Evolutionary conservation across 2,329 filamentous ascomycete species (phyloP), one percentile per base, ranked within the genome.

Genomic region (Epichloe brachyelytri): DNA sequence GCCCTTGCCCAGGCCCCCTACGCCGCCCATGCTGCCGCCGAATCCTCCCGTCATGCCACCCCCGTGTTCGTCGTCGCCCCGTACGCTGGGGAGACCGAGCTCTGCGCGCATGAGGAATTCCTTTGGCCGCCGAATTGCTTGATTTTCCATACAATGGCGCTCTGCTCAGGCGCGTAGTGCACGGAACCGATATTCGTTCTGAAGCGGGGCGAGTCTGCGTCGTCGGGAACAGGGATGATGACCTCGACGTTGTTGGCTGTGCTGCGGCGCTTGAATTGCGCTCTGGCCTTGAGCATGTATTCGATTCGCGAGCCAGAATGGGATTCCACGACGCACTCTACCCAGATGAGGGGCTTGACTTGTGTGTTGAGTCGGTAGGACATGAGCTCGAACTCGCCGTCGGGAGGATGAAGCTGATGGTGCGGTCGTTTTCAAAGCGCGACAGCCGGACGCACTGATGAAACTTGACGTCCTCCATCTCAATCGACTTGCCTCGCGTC

Each of bases 391-490:
- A 98, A 98, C 68, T 98, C 93, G 65, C 93, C 93, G 65, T 98
- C 93, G 11, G 93, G 93, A 1, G 93, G 60, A 98, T 97, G 69
- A 98, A 98, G 65, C 88, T 95, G 71, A 98, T 98, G 38, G 93
- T 98, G 54, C 93, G 79, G 73, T 98, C 93, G 69, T 97, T 98
- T 69, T 98, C 93, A 71, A 98, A 98, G 58, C 93, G 82, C 46
- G 89, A 94, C 57, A 98, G 77, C 56, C 93, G 83, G 57, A 98
- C 93, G 65, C 93, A 98, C 68, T 98, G 93, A 71, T 98, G 93
- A 69, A 98, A 98, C 64, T 98, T 98, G 69, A 98, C 93, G 61
- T 98, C 93, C 64, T 98, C 93, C 93, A 98, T 98, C 72, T 98
- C 93, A 56, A 98, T 93, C 10, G 93, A 88, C 71, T 98, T 98